Conservation (phyloP, 1,284 basidiomycete genomes). For the Meira nashicola region DNA sequence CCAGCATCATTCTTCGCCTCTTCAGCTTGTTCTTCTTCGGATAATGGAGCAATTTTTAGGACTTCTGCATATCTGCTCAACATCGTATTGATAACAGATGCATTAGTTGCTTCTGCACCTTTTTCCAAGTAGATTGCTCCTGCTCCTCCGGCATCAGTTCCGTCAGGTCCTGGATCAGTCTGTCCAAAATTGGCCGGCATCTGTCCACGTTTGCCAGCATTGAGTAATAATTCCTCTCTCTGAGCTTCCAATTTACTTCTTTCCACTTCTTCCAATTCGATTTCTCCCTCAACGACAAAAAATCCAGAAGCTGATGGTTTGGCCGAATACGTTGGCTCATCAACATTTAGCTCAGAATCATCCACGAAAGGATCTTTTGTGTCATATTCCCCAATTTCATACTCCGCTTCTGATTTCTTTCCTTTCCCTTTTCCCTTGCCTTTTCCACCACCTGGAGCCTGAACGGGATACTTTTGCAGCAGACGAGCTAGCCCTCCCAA, state of each 20-base stretch:
- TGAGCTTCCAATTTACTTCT: slow-evolving; percentile 17
- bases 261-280: slow-evolving; percentile 39
- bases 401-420: slow-evolving; percentile 31
- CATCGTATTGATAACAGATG: neutral
- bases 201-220: slow-evolving; percentile 12
- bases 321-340: slow-evolving; percentile 84
- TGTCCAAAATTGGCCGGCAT: slow-evolving; percentile 24
- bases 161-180: slow-evolving; percentile 31
- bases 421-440: slow-evolving; percentile 21
- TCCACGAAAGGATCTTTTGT: slow-evolving; percentile 90
- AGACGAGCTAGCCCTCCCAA: slow-evolving; percentile 15
- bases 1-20: slow-evolving; percentile 46
- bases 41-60: neutral
- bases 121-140: neutral
- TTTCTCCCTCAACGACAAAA: slow-evolving; percentile 63
- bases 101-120: slow-evolving; percentile 1
- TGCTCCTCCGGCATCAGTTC: slow-evolving; percentile 5
- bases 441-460: slow-evolving; percentile 16
- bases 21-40: neutral
- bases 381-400: slow-evolving; percentile 64
- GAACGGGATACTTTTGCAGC: slow-evolving; percentile 15
- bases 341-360: slow-evolving; percentile 84
- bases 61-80: neutral
- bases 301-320: slow-evolving; percentile 90
- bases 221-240: slow-evolving; percentile 26